These are phyloP conservation scores for Schizophyllum commune DNA, from an alignment of 1,284 basidiomycete genomes.

Conservation along the genomic window DNA sequence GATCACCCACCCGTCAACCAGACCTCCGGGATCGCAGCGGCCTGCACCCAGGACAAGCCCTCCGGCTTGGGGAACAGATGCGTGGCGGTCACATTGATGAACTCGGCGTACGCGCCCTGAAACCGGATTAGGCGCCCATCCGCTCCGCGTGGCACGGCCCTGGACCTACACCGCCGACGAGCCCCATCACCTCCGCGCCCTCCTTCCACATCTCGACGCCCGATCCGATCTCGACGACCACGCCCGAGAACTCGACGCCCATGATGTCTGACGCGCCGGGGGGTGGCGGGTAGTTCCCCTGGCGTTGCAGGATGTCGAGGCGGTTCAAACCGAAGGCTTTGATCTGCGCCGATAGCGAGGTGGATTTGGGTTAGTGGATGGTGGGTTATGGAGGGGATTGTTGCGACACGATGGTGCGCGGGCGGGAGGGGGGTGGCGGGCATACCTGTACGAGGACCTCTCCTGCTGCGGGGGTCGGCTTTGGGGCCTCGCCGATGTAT, in stretches of 20 bases:
- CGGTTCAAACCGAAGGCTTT: slow-evolving; percentile 83
- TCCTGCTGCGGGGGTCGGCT: slow-evolving; percentile 45
- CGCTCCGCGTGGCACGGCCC: not conserved
- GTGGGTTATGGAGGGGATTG: not conserved
- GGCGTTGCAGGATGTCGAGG: slow-evolving; percentile 78
- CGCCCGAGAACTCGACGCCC: slow-evolving; percentile 89
- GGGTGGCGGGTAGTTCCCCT: slow-evolving; percentile 76
- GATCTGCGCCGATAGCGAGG: slow-evolving; percentile 32
- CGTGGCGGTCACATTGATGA: slow-evolving; percentile 59
- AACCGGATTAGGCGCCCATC: not conserved
- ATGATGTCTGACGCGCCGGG: slow-evolving; percentile 72
- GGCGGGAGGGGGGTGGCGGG: not conserved
- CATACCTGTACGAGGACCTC: slow-evolving; percentile 74
- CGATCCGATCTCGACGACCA: slow-evolving; percentile 52
- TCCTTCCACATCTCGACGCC: slow-evolving; percentile 52
- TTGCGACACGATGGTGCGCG: not conserved
- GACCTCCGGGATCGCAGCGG: slow-evolving; percentile 80
- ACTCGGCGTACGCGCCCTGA: slow-evolving; percentile 91
- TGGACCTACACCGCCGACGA: slow-evolving; percentile 26
- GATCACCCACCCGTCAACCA: slow-evolving; percentile 68
- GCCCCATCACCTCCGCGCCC: slow-evolving; percentile 84
- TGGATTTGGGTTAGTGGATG: no score
- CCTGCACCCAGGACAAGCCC: slow-evolving; percentile 75
- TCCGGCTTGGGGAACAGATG: slow-evolving; percentile 75
- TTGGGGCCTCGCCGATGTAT: slow-evolving; percentile 69